Conservation (phyloP, 345 rosid species). For the Pistacia integerrima region DNA sequence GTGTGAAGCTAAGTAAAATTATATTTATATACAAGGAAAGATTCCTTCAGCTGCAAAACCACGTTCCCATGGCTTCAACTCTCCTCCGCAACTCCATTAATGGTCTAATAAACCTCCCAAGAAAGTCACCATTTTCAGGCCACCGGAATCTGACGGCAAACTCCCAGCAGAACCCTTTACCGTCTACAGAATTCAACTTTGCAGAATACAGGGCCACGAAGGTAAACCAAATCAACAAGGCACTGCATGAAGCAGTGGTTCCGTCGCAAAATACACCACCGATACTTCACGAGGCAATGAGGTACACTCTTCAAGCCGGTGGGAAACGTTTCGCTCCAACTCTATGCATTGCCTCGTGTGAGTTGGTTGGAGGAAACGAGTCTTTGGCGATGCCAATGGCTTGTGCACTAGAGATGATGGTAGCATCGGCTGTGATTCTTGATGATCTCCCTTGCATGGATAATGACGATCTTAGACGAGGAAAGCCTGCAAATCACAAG, state of each 20-base stretch:
- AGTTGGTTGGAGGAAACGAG: conserved; percentile 56
- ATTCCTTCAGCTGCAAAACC: too few species aligned
- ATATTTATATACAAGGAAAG: too few species aligned
- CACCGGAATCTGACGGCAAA: not conserved
- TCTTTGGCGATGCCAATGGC: conserved; percentile 49
- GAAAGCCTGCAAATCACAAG: conserved; percentile 60
- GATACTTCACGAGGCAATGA: conserved; percentile 61
- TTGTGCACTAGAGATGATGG: conserved; percentile 71
- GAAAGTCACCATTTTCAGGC: conserved; percentile 9
- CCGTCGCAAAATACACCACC: conserved; percentile 41
- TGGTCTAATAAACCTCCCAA: too few species aligned
- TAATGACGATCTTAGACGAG: conserved; percentile 58
- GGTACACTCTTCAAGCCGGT: conserved; percentile 58
- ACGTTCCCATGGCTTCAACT: not conserved
- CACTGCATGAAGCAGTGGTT: conserved; percentile 51
- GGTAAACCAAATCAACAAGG: conserved; percentile 46
- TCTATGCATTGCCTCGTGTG: conserved; percentile 63
- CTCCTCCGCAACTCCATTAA: too few species aligned
- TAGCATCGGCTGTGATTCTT: conserved; percentile 56
- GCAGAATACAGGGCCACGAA: conserved; percentile 29
- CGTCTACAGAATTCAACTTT: conserved; percentile 22
- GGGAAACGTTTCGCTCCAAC: conserved; percentile 65
- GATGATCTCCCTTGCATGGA: conserved; percentile 78
- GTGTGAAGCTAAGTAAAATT: too few species aligned
- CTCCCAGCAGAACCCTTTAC: conserved; percentile 8